A percentile compares a stretch with the other conserved stretches of the same genome.
Conservation (phyloP, 257 asterid genomes). For the Handroanthus guayacan region DNA sequence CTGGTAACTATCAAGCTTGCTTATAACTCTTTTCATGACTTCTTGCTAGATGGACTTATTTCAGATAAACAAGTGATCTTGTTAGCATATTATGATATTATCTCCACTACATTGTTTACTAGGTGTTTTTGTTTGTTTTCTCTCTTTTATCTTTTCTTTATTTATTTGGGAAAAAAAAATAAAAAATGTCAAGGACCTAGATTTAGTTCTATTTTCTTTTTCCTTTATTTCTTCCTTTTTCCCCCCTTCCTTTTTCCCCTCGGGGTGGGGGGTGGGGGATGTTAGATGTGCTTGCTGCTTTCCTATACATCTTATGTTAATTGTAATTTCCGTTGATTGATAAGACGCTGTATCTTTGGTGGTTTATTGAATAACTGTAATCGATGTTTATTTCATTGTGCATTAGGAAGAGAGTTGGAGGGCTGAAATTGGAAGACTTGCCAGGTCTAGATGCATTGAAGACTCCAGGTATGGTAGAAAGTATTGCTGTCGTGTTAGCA, state of each 20-base stretch:
- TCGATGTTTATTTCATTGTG: constrained; percentile 31
- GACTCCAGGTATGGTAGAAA: constrained; percentile 73
- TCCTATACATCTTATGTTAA: not conserved
- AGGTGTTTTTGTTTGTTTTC: too few relatives aligned
- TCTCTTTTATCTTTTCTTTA: not conserved
- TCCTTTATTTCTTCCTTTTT: too few relatives aligned
- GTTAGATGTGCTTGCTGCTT: constrained; percentile 17
- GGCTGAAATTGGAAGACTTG: constrained; percentile 87
- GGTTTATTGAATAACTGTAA: constrained; percentile 16
- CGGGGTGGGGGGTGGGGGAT: not conserved
- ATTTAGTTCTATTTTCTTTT: not conserved
- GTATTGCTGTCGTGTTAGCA: not conserved
- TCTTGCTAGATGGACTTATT: constrained; percentile 18
- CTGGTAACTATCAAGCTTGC: constrained; percentile 11
- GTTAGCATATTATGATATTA: not conserved
- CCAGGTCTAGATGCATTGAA: constrained; percentile 89
- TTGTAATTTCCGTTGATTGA: constrained; percentile 5
- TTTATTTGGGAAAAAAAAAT: too few relatives aligned
- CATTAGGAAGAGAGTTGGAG: constrained; percentile 93
- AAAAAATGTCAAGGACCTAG: not conserved
- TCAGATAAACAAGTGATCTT: constrained; percentile 6
- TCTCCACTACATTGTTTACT: not conserved
- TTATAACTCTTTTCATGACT: constrained; percentile 1
- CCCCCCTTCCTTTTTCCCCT: not conserved
- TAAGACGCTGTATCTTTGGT: not conserved